Base-by-base conservation (phyloP, 441 rosid species). In the Euphorbia corollata region DNA sequence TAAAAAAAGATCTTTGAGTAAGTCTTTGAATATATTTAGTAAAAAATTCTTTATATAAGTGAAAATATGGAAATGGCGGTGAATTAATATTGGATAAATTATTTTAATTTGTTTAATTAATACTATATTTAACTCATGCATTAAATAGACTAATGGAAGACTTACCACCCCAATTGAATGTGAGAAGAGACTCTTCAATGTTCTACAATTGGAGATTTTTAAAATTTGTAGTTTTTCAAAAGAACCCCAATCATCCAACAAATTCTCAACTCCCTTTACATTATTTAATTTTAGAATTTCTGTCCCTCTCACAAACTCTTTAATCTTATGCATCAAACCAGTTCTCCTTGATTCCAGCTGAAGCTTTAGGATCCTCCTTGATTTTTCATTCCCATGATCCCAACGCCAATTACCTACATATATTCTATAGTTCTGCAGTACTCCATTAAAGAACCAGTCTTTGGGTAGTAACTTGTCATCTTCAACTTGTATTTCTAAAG, bases 211-310 rank as follows among this genome's bases (percentile, higher is more conserved):
- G 0, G 2, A 10, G 11, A 68, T 65, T 11, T 20, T 13, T 22
- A 74, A 20, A 16, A 13, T 12, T 71, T 22, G 22, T 32, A 78
- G 43, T 13, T 55, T 47, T 6, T 53, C 19, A 10, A 70, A 75
- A 16, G 67, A 62, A n/a, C 38, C 11, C 53, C 56, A 67, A 67
- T 59, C 50, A 8, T 12, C 6, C 50, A 45, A 50, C 55, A 38
- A 8, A 65, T 47, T 59, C 32, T 15, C 11, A 18, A 57, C 36
- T 3, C 50, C 65, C 0, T 10, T 30, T 12, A 68, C 24, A 23
- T 59, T 13, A 6, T 63, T 56, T 8, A 73, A 8, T n/a, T 32
- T 4, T 27, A 27, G 32, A n/a, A n/a, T n/a, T n/a, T n/a, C n/a
- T n/a, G n/a, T n/a, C n/a, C n/a, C n/a, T n/a, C 13, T 19, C 50